These are phyloP conservation scores for Cystofilobasidium macerans DNA, from an alignment of 768 basidiomycete species.

Conservation along the genomic window DNA sequence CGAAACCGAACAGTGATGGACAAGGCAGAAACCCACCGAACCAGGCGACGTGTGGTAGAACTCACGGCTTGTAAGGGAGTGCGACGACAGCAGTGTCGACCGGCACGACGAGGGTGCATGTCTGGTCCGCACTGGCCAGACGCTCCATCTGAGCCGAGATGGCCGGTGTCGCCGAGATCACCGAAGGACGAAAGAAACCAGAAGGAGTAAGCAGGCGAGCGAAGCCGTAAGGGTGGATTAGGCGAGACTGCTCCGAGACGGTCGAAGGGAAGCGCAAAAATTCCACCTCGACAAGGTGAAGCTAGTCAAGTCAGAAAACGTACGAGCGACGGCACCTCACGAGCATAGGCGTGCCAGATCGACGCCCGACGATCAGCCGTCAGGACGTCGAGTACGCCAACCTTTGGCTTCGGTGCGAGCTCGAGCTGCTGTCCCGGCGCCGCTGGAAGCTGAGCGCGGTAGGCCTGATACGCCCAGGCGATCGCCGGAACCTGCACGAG, in stretches of 20 bases:
- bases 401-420: neutral
- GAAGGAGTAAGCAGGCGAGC: conserved; percentile 1
- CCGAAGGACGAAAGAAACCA: no score
- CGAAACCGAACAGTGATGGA: neutral
- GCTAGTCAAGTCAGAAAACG: neutral
- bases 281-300: neutral
- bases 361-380: neutral
- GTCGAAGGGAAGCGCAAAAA: neutral
- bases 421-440: neutral
- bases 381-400: conserved; percentile 10
- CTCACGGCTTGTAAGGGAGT: conserved; percentile 18
- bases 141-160: conserved; percentile 3
- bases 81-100: conserved; percentile 16
- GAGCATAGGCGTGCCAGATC: conserved; percentile 10
- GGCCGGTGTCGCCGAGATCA: no score
- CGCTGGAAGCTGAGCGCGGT: neutral
- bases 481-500: neutral
- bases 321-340: conserved; percentile 7
- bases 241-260: no score
- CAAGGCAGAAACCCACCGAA: no score
- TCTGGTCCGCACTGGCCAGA: neutral
- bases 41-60: neutral
- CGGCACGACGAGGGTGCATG: conserved; percentile 15
- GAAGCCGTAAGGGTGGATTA: no score
- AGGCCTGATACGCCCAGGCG: neutral